phyloP scores from a whole-genome alignment of 208 protist genomes.

The Zelonia costaricensis region DNA sequence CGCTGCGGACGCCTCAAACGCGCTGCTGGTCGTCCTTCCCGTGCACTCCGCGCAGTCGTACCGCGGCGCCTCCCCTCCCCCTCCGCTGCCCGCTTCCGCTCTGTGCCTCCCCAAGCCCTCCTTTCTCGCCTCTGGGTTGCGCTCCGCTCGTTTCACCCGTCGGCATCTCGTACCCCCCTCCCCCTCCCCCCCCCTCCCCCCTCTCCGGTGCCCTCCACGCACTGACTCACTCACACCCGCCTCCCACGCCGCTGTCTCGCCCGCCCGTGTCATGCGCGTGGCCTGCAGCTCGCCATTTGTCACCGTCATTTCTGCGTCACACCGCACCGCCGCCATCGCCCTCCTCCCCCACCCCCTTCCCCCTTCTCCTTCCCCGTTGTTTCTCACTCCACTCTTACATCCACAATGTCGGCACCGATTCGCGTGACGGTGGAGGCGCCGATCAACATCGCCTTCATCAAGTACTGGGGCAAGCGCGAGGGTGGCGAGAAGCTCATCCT shows the following conservation, averaged over 20 bases:
- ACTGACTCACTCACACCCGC: too few relatives aligned
- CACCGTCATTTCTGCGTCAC: neutral
- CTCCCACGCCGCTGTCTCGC: too few relatives aligned
- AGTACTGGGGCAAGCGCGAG: conserved; percentile 99
- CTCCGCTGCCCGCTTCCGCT: too few relatives aligned
- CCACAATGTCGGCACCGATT: conserved; percentile 27
- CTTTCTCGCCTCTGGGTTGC: too few relatives aligned
- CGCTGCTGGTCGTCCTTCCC: neutral
- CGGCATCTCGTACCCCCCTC: too few relatives aligned
- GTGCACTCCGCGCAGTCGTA: neutral
- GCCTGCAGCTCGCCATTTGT: neutral
- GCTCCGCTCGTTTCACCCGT: too few relatives aligned
- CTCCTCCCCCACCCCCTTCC: neutral
- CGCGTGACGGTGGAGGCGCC: conserved; percentile 93
- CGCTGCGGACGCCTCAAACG: too few relatives aligned
- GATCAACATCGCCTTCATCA: conserved; percentile 99
- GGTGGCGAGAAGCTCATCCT: conserved; percentile 90
- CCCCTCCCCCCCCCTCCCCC: too few relatives aligned
- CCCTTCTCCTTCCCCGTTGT: neutral
- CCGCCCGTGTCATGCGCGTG: too few relatives aligned
- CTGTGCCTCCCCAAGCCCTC: too few relatives aligned
- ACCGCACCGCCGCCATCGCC: neutral
- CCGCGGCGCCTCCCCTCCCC: neutral
- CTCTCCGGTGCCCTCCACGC: too few relatives aligned
- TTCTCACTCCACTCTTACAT: neutral